Conservation (phyloP, 352 stramenopile species). For the Phytophthora aleatoria region DNA sequence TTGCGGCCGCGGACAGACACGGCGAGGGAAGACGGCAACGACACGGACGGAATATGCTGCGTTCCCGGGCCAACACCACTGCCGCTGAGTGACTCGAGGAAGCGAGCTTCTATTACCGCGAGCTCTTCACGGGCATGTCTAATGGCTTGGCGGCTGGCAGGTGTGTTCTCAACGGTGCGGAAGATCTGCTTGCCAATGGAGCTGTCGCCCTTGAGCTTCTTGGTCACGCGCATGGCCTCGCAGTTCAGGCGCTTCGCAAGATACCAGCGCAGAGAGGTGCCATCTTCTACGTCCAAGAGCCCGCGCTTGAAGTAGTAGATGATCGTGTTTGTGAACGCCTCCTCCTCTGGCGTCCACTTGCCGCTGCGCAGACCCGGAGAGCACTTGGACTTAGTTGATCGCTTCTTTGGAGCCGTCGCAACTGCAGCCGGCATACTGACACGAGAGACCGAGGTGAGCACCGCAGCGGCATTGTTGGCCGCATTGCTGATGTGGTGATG, state of each 20-base stretch:
- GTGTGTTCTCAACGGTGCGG: conserved; percentile 69
- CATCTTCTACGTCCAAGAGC: conserved; percentile 78
- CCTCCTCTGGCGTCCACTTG: conserved; percentile 87
- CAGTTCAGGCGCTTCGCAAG: conserved; percentile 85
- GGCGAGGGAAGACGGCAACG: conserved; percentile 30
- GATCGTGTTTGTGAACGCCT: conserved; percentile 83
- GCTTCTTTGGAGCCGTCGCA: conserved; percentile 50
- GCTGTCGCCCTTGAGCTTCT: conserved; percentile 90
- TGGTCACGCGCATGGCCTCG: conserved; percentile 89
- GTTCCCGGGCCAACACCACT: conserved; percentile 26
- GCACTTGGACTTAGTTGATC: conserved; percentile 89
- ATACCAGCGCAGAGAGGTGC: conserved; percentile 86
- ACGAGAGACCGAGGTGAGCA: conserved; percentile 32
- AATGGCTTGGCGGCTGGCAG: conserved; percentile 62
- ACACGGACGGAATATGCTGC: conserved; percentile 15
- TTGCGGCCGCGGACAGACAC: conserved; percentile 40
- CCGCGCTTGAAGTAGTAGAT: conserved; percentile 89
- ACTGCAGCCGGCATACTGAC: neutral
- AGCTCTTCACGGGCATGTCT: conserved; percentile 58
- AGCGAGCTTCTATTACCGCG: conserved; percentile 64
- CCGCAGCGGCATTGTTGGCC: conserved; percentile 23
- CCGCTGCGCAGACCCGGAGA: conserved; percentile 77
- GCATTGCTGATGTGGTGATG: conserved; percentile 33
- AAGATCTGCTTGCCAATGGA: conserved; percentile 91
- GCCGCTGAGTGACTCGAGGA: conserved; percentile 67